Conservation (phyloP, 352 stramenopile genomes). For the Pythium myriotylum region DNA sequence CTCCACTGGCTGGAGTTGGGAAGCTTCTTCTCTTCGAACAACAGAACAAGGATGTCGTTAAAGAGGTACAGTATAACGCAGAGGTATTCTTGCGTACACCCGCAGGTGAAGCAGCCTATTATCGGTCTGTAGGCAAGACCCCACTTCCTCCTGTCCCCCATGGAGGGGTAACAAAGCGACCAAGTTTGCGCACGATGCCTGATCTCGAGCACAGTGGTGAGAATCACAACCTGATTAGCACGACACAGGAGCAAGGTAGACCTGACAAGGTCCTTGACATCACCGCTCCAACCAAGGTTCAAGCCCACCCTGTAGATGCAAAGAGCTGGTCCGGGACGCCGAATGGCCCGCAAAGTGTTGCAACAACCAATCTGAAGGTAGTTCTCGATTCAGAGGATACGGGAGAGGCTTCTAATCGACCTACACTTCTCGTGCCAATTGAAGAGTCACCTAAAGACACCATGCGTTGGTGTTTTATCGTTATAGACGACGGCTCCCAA, state of each 20-base stretch:
- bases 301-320: neutral
- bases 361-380: conserved; percentile 18
- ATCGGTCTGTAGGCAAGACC: conserved; percentile 61
- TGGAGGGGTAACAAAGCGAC: conserved; percentile 34
- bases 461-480: conserved; percentile 42
- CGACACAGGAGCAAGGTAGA: neutral
- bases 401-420: conserved; percentile 43
- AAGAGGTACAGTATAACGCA: conserved; percentile 88
- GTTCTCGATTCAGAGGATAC: conserved; percentile 39
- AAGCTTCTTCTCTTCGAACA: conserved; percentile 90
- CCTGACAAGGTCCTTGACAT: conserved; percentile 25
- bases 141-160: conserved; percentile 57
- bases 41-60: conserved; percentile 91
- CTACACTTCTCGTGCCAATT: conserved; percentile 65
- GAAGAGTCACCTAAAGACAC: conserved; percentile 74
- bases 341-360: neutral
- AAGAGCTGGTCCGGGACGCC: neutral
- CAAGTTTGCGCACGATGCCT: conserved; percentile 14
- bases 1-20: conserved; percentile 65
- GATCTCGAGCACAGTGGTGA: conserved; percentile 5
- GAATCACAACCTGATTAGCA: too few species aligned
- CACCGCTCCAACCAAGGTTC: conserved; percentile 21
- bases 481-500: conserved; percentile 1
- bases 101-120: conserved; percentile 76
- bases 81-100: conserved; percentile 78